Conservation (phyloP, 176 grass and related monocot species). For the Oryza coarctata region DNA sequence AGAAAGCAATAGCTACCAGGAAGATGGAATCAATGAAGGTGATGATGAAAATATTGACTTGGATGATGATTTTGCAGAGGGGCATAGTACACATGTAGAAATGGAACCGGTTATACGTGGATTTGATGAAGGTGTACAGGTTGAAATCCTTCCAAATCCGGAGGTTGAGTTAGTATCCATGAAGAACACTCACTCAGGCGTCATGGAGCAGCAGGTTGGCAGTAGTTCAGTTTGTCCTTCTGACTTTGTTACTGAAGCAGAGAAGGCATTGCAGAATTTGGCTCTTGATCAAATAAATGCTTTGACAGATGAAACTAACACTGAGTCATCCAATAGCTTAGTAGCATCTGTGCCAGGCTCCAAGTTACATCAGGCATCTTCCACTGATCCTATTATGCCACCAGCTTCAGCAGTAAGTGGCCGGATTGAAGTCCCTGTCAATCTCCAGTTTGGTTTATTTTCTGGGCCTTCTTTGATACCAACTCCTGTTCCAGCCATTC, state of each 20-base stretch:
- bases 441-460: conserved; percentile 91
- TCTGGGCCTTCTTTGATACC: conserved; percentile 92
- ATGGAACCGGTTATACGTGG: conserved; percentile 84
- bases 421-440: conserved; percentile 64
- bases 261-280: conserved; percentile 59
- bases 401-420: conserved; percentile 44
- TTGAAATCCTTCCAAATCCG: conserved; percentile 64
- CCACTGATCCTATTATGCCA: conserved; percentile 37
- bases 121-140: conserved; percentile 92
- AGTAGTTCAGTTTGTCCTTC: conserved; percentile 41
- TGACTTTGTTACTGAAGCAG: conserved; percentile 54
- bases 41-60: conserved; percentile 65
- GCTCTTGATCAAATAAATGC: conserved; percentile 54
- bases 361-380: conserved; percentile 47
- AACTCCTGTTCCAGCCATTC: conserved; percentile 84
- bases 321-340: conserved; percentile 38
- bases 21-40: conserved; percentile 62
- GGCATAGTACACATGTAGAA: conserved; percentile 42
- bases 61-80: conserved; percentile 55
- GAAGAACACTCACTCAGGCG: conserved; percentile 44
- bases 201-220: conserved; percentile 39
- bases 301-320: conserved; percentile 33
- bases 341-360: conserved; percentile 47
- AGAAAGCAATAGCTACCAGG: conserved; percentile 58
- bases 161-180: conserved; percentile 60